phyloP scores from a whole-genome alignment of 495 filamentous ascomycete species.

The Bombardia bombarda region DNA sequence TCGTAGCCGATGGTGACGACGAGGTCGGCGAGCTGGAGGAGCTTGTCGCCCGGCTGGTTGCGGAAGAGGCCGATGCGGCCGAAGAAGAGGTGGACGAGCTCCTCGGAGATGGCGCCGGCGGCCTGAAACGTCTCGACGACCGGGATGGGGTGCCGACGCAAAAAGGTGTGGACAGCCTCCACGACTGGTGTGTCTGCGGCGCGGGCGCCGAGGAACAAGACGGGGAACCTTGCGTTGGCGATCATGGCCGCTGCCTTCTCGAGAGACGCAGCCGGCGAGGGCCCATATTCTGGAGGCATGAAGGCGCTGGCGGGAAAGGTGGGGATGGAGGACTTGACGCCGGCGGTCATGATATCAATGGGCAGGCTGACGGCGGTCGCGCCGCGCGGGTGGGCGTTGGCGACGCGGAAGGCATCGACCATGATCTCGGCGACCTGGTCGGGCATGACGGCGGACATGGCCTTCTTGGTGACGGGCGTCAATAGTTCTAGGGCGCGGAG shows the following conservation, averaged over 20 bases:
- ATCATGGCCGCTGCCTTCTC: constrained; percentile 17
- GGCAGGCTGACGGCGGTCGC: constrained; percentile 27
- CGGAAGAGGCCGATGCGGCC: constrained; percentile 33
- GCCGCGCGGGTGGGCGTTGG: constrained; percentile 21
- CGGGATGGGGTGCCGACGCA: constrained; percentile 24
- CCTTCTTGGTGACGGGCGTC: constrained; percentile 22
- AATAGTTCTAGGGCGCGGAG: constrained; percentile 24
- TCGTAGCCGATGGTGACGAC: constrained; percentile 32
- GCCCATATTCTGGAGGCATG: constrained; percentile 20
- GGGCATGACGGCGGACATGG: constrained; percentile 20
- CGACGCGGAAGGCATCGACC: constrained; percentile 26
- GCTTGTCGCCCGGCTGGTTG: constrained; percentile 30
- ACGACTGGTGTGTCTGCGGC: constrained; percentile 21
- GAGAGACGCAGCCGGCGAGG: constrained; percentile 11
- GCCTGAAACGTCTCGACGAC: constrained; percentile 36
- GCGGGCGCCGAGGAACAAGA: constrained; percentile 28
- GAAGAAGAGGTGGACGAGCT: constrained; percentile 27
- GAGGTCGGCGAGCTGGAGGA: constrained; percentile 25
- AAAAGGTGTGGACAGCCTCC: constrained; percentile 21
- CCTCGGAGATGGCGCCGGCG: constrained; percentile 27
- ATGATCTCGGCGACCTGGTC: constrained; percentile 33
- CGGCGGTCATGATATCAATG: constrained; percentile 24
- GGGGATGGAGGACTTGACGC: constrained; percentile 17
- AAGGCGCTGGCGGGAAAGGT: constrained; percentile 24
- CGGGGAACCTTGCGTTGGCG: constrained; percentile 23